phyloP scores from a whole-genome alignment of 177 flowering plant genomes.

The Vitis hybrid region DNA sequence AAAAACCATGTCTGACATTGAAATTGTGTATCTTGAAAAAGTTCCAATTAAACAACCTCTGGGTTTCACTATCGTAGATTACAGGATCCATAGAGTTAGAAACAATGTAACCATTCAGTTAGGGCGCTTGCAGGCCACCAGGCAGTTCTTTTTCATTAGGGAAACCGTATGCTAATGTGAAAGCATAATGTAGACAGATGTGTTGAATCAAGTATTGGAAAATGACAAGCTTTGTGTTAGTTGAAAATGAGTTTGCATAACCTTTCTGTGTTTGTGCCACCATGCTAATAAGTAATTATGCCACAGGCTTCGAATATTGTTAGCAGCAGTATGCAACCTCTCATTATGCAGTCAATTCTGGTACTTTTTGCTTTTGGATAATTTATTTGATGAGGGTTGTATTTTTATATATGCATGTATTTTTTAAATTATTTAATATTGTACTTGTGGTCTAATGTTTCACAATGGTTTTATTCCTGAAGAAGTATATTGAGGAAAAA shows the following conservation, averaged over 20 bases:
- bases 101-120: neutral
- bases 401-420: neutral
- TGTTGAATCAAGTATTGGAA: neutral
- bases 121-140: neutral
- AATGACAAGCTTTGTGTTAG: slow-evolving; percentile 3
- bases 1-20: neutral
- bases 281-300: neutral
- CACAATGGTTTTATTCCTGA: slow-evolving; percentile 1
- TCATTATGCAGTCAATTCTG: slow-evolving; percentile 46
- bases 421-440: neutral
- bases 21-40: neutral
- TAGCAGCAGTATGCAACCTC: slow-evolving; percentile 62
- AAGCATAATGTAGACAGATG: neutral
- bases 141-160: neutral
- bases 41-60: neutral
- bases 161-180: neutral
- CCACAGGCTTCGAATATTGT: slow-evolving; percentile 55
- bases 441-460: neutral
- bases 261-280: neutral
- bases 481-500: slow-evolving; percentile 51
- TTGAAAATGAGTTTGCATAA: neutral
- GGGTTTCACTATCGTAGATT: neutral
- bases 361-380: slow-evolving; percentile 23
- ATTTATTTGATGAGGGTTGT: neutral
- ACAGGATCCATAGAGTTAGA: neutral